Base-by-base conservation (phyloP, 441 rosid species). In the Populus hybrid region DNA sequence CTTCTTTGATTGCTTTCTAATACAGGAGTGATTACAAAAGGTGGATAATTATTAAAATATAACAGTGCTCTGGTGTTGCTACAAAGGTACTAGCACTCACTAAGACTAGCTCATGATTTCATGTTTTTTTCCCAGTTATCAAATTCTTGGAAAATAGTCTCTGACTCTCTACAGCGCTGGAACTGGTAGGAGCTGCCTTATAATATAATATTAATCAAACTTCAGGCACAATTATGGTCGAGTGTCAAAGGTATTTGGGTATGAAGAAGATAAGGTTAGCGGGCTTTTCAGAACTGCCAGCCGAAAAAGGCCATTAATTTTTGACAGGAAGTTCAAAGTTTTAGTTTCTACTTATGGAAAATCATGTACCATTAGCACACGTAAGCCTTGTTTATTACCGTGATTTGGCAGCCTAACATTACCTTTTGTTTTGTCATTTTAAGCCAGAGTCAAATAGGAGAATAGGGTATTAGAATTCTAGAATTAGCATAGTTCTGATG, bases 331-430 rank as follows among this genome's bases (percentile, higher is more conserved):
- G n/a, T 53, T 65, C 68, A 24, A 24, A 3, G 6, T 65, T 23
- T 65, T 24, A 65, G 2, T 23, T 65, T 23, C 32, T 65, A 26
- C 16, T 21, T 65, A 23, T 9, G 32, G 16, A 65, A 65, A 26
- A 65, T 9, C 68, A 65, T 23, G 26, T 9, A 65, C 32, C 26
- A 65, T 5, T 53, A 18, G 61, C 61, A 53, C 7, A 18, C n/a
- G 61, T 53, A 18, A 53, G 61, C 61, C 61, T 18, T 53, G 61
- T 16, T 53, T 53, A 53, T 53, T 6, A 8, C 3, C 6, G 61
- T 18, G 59, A 42, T 70, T 70, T 70, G 73, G 73, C 59, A 70
- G 73, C 73, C 73, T 38, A 42, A 21, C 73, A 38, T 19, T 23
- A 70, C n/a, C 24, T 36, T 23, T 42, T 32, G 70, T 28, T 70